phyloP scores from a whole-genome alignment of 2,329 filamentous ascomycete species.

The Fusarium guadeloupense region DNA sequence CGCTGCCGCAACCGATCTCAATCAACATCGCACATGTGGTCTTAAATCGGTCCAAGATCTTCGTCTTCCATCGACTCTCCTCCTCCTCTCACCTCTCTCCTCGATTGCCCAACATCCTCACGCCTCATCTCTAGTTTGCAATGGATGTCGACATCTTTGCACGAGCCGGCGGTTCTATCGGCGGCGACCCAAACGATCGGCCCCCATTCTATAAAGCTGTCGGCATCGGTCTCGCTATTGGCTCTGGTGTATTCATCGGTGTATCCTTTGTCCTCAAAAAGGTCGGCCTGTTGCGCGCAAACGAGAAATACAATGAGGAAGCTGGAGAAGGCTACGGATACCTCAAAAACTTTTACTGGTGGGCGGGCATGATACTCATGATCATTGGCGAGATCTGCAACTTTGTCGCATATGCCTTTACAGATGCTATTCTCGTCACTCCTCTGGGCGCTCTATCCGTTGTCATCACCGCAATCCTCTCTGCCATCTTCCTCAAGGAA shows the following conservation, averaged over 20 bases:
- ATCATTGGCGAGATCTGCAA: constrained; percentile 97
- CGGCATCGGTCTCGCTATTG: constrained; percentile 85
- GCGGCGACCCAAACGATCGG: constrained; percentile 43
- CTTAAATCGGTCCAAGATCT: constrained; percentile 27
- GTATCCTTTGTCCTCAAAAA: constrained; percentile 97
- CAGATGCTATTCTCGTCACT: constrained; percentile 94
- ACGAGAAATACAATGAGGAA: constrained; percentile 94
- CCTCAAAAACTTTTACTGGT: constrained; percentile 95
- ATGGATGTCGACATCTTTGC: constrained; percentile 41
- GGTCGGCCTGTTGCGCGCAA: constrained; percentile 87
- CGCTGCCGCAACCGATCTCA: constrained; percentile 34
- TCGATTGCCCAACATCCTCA: neutral
- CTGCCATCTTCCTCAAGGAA: constrained; percentile 95
- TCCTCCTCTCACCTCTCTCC: constrained; percentile 3
- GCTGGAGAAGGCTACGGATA: constrained; percentile 98
- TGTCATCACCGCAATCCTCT: constrained; percentile 89
- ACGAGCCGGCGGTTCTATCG: constrained; percentile 31
- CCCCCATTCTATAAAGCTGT: constrained; percentile 79
- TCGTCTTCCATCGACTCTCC: constrained; percentile 12
- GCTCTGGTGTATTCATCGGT: constrained; percentile 92
- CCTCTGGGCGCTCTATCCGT: constrained; percentile 91
- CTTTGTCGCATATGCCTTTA: constrained; percentile 96
- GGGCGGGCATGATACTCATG: constrained; percentile 95
- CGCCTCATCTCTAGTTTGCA: constrained; percentile 6
- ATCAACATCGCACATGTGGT: constrained; percentile 40